Percentiles rank a stretch among this genome's conserved stretches.
Evolutionary conservation across 2,329 filamentous ascomycete genomes (phyloP).

Genomic region (Botrytis byssoidea): DNA sequence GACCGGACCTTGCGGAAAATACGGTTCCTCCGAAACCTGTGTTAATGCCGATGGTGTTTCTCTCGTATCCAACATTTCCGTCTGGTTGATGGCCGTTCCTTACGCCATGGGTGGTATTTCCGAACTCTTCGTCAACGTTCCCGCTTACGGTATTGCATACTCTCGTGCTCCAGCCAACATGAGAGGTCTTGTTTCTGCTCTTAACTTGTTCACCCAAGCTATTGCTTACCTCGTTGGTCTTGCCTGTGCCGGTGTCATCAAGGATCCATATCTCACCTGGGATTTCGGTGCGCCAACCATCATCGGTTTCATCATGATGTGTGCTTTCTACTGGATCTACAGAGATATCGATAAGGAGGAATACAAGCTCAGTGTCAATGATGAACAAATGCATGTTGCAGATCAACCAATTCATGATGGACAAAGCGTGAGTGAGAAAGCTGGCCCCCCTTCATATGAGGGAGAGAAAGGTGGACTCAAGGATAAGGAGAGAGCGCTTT

Average conservation of each 20-base stretch:
- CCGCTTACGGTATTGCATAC: constrained; percentile 53
- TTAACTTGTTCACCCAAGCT: constrained; percentile 50
- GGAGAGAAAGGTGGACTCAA: not conserved
- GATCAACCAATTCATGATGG: not conserved
- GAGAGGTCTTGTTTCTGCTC: constrained; percentile 50
- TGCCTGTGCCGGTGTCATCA: constrained; percentile 47
- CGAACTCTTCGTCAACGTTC: constrained; percentile 52
- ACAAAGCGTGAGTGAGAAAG: not conserved
- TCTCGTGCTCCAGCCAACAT: constrained; percentile 51
- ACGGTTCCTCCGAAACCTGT: constrained; percentile 33
- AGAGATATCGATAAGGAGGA: constrained; percentile 49
- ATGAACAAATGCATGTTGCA: constrained; percentile 18
- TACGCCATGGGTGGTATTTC: constrained; percentile 52
- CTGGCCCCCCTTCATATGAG: constrained; percentile 4
- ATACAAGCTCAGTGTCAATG: constrained; percentile 44
- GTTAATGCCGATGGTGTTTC: constrained; percentile 30
- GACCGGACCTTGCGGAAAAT: constrained; percentile 55
- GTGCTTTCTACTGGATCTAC: constrained; percentile 49
- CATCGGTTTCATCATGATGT: constrained; percentile 45
- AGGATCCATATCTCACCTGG: constrained; percentile 51
- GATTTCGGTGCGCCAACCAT: constrained; percentile 51
- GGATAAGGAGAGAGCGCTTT: constrained; percentile 1
- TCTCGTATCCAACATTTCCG: constrained; percentile 43
- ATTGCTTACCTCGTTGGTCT: constrained; percentile 49
- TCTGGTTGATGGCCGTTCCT: constrained; percentile 57